A percentile compares a stretch with the other conserved stretches of the same genome.
These are phyloP conservation scores for Tricholoma sp. DNA, from an alignment of 768 basidiomycete species.

Conservation along the genomic window DNA sequence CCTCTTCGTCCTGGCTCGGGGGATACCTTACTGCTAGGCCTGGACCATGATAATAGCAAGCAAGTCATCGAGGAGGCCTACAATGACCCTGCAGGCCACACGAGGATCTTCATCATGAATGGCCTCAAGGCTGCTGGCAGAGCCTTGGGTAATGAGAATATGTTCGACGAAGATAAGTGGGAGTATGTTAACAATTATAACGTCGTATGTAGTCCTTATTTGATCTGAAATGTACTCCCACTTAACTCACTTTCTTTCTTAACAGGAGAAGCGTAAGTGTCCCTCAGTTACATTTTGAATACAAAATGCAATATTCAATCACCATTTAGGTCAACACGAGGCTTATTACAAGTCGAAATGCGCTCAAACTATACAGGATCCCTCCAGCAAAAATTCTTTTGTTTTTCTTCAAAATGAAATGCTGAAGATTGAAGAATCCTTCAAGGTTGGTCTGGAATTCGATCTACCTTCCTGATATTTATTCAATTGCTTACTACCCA, in stretches of 20 bases:
- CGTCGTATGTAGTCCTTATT: constrained; percentile 27
- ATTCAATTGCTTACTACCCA: constrained; percentile 22
- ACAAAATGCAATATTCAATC: neutral
- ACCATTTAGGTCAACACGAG: constrained; percentile 64
- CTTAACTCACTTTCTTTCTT: neutral
- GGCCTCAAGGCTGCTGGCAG: constrained; percentile 67
- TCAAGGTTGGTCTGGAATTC: constrained; percentile 55
- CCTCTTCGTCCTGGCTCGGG: constrained; percentile 70
- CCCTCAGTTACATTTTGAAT: neutral
- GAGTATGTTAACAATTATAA: constrained; percentile 62
- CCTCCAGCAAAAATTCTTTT: constrained; percentile 37
- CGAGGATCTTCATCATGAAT: constrained; percentile 80
- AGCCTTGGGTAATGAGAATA: constrained; percentile 56
- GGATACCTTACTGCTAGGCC: constrained; percentile 85
- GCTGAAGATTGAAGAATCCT: constrained; percentile 80
- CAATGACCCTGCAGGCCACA: constrained; percentile 73
- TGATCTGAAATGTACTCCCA: neutral
- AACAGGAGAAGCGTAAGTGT: neutral
- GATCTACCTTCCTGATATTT: neutral
- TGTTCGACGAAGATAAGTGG: constrained; percentile 70
- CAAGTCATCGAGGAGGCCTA: constrained; percentile 80
- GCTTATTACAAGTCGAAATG: constrained; percentile 73
- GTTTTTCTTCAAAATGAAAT: constrained; percentile 67
- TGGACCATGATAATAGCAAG: constrained; percentile 78
- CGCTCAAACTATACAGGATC: constrained; percentile 52